Evolutionary conservation across 805 yeast species (phyloP), one percentile per base, ranked within the genome.

Genomic region (Candida piceae): DNA sequence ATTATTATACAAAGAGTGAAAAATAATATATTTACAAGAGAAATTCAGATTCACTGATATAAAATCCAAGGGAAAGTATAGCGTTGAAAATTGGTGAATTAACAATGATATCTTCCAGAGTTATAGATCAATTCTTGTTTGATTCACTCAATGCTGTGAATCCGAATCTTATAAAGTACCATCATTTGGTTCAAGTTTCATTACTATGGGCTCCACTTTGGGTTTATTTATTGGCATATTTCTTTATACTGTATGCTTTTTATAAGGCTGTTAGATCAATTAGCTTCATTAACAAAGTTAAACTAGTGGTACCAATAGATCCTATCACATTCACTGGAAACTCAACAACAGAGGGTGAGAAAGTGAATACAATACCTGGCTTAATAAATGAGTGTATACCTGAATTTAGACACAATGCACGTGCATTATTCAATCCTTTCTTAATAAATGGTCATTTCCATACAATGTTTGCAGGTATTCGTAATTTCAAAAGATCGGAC

Each of bases 391-490:
- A 35, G 17, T 33, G 43, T 9, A 34, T 57, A 4, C 76, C 80
- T 1, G 74, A 63, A 8, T 66, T 80, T 39, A 54, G 57, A 25
- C 52, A 73, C 32, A 69, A 70, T 7, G 55, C 76, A 27, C 67
- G 67, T 48, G 70, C 80, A 47, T 62, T 74, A 57, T 63, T 81
- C 54, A 72, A 76, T 43, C 93, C 93, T 7, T 59, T 72, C 3
- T 57, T 82, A 20, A 76, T 76, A 57, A 78, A 78, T 41, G 96
- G 96, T 17, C 72, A 81, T 38, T 60, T 85, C 19, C 96, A 89
- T 59, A 87, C 96, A 2, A 53, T 82, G 55, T 79, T 76, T 52
- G 76, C 89, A 31, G 73, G 80, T 2, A 59, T 68, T 16, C 74
- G 76, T 26, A 69, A 70, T 38, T 71, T 72, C 39, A 64, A 74